Evolutionary conservation across 2,329 filamentous ascomycete genomes (phyloP), one percentile per base, ranked within the genome.

Genomic region (Colletotrichum lentis): DNA sequence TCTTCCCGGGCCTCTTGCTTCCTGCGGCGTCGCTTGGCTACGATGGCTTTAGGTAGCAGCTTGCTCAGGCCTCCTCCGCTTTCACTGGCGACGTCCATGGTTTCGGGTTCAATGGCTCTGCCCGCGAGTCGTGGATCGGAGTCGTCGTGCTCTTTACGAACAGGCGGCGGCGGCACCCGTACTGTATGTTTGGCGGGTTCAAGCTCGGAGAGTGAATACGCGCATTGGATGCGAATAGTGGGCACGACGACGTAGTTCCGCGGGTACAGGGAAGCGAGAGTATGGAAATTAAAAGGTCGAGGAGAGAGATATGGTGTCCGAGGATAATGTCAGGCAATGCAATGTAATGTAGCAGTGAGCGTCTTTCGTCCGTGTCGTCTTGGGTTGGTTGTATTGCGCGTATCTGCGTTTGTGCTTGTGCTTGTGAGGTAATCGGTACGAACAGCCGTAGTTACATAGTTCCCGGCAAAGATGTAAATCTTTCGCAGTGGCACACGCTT

Each of bases 41-140:
- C 77, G 62, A 88, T 80, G 44, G 81, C 79, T 73, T 84, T 86
- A 59, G 85, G 81, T 43, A 89, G 76, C 37, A 88, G 80, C 76
- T 86, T 88, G 65, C 79, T 81, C 50, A 86, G 24, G 35, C 43
- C 52, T 57, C 67, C 64, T 68, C 64, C 67, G 50, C 67, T 67
- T 49, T 58, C 67, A 20, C 31, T 44, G 31, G 53, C 49, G 31
- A 22, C 37, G 27, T 61, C 62, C 66, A 69, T 66, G 57, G 20
- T 20, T 58, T 56, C 50, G 31, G 24, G 47, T 44, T 35, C 31
- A 35, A 35, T 35, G 31, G 31, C 8, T 8, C 10, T 35, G 10
- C 7, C 47, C 56, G 22, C 24, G 27, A 59, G 27, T 63, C 12
- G 24, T n/a, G 31, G 50, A 24, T 27, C 61, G 61, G 47, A 68